Evolutionary conservation across 768 basidiomycete genomes (phyloP).

Genomic region (Rhizopogon rudus): DNA sequence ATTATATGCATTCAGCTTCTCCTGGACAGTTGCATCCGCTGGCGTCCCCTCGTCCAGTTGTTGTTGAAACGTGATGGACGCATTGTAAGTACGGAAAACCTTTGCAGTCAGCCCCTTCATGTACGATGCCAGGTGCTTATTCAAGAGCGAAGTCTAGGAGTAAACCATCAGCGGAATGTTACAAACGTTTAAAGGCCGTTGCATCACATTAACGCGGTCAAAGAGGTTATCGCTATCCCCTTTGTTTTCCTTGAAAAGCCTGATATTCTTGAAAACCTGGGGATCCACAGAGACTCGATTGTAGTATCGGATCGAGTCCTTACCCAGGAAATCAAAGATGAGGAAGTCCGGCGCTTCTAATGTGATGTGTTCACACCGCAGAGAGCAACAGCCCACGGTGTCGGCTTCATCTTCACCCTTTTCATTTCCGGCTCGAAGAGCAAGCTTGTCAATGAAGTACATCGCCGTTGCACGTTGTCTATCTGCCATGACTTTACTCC

Average conservation of each 20-base stretch:
- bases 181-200: slow-evolving; percentile 1
- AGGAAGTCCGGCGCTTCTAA: slow-evolving; percentile 83
- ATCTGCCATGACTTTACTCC: slow-evolving; percentile 88
- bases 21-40: slow-evolving; percentile 72
- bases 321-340: slow-evolving; percentile 96
- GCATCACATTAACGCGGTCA: slow-evolving; percentile 82
- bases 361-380: slow-evolving; percentile 96
- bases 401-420: slow-evolving; percentile 99
- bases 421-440: slow-evolving; percentile 98
- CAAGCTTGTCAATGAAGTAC: slow-evolving; percentile 97
- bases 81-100: slow-evolving; percentile 99
- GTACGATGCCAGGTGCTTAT: slow-evolving; percentile 88
- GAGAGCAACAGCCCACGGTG: slow-evolving; percentile 97
- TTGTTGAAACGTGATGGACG: slow-evolving; percentile 92
- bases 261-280: slow-evolving; percentile 97
- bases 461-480: slow-evolving; percentile 98
- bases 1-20: slow-evolving; percentile 96
- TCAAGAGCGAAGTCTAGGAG: slow-evolving; percentile 70
- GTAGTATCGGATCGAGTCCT: slow-evolving; percentile 98
- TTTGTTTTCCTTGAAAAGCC: slow-evolving; percentile 95
- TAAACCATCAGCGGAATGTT: neutral
- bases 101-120: slow-evolving; percentile 99
- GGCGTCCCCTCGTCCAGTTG: slow-evolving; percentile 76
- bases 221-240: slow-evolving; percentile 84
- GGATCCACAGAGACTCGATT: slow-evolving; percentile 85